phyloP scores from a whole-genome alignment of 2,329 filamentous ascomycete species.

The Colletotrichum incanum region DNA sequence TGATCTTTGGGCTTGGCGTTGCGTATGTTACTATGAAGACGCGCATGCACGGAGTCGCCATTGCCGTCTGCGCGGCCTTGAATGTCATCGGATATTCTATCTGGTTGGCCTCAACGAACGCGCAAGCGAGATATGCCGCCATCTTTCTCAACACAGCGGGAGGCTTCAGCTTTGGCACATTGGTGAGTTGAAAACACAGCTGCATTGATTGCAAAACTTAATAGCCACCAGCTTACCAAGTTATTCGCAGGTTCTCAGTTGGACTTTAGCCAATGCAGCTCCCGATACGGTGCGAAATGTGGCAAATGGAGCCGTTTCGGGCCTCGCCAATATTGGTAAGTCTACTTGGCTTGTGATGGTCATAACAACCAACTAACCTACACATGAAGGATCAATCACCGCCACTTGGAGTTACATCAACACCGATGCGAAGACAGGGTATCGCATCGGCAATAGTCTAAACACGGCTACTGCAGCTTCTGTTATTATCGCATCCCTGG shows the following conservation, averaged over 20 bases:
- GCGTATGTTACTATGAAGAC: conserved; percentile 50
- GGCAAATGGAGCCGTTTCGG: conserved; percentile 48
- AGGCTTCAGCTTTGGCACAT: conserved; percentile 46
- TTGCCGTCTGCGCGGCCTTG: conserved; percentile 45
- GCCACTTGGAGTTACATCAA: conserved; percentile 51
- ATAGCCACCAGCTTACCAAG: background rate
- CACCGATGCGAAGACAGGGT: conserved; percentile 48
- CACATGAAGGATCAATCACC: conserved; percentile 46
- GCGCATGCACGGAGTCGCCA: conserved; percentile 47
- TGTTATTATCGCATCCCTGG: conserved; percentile 46
- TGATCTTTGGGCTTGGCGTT: conserved; percentile 46
- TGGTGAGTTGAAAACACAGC: conserved; percentile 23
- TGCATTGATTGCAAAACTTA: background rate
- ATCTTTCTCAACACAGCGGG: conserved; percentile 51
- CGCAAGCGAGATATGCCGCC: conserved; percentile 48
- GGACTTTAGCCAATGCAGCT: conserved; percentile 49
- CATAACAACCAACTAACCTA: conserved; percentile 4
- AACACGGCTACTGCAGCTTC: conserved; percentile 48
- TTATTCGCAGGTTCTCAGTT: conserved; percentile 44
- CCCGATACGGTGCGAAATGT: conserved; percentile 49
- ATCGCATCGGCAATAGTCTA: conserved; percentile 48
- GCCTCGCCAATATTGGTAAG: conserved; percentile 48
- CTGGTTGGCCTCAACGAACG: conserved; percentile 47
- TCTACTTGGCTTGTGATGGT: background rate
- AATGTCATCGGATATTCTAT: conserved; percentile 48